Conservation (phyloP, 1,284 basidiomycete genomes). For the Thecaphora thlaspeos region DNA sequence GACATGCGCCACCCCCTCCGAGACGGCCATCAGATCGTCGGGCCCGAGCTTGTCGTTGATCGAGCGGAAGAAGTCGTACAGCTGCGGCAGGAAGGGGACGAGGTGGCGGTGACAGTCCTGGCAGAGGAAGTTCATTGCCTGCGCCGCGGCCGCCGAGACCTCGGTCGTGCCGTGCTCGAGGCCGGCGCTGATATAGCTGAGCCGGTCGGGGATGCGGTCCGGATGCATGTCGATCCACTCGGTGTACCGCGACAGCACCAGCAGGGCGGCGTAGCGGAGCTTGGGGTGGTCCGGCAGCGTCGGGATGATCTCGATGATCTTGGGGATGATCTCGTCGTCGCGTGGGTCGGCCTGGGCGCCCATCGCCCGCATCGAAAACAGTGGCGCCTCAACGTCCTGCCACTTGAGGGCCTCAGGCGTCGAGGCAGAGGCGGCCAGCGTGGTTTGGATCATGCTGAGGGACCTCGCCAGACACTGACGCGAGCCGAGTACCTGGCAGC, state of each 20-base stretch:
- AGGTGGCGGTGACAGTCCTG: slow-evolving; percentile 90
- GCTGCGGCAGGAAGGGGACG: slow-evolving; percentile 83
- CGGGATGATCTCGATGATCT: slow-evolving; percentile 92
- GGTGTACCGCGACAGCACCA: slow-evolving; percentile 93
- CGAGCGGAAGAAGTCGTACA: slow-evolving; percentile 81
- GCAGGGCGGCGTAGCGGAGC: slow-evolving; percentile 89
- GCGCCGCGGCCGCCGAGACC: slow-evolving; percentile 89
- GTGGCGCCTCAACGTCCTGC: slow-evolving; percentile 96
- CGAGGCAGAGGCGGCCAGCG: slow-evolving; percentile 62
- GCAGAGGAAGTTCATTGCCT: slow-evolving; percentile 94
- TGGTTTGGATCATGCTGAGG: slow-evolving; percentile 75
- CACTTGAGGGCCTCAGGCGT: slow-evolving; percentile 63
- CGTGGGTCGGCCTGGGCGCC: slow-evolving; percentile 84
- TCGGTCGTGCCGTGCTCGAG: slow-evolving; percentile 66
- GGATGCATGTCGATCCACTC: slow-evolving; percentile 94
- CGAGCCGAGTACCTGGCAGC: slow-evolving; percentile 88
- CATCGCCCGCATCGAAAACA: slow-evolving; percentile 98
- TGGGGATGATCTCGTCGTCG: slow-evolving; percentile 82
- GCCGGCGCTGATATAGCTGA: slow-evolving; percentile 88
- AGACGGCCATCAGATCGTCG: slow-evolving; percentile 85
- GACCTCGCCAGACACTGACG: slow-evolving; percentile 78
- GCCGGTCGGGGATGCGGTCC: slow-evolving; percentile 77
- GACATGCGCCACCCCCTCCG: slow-evolving; percentile 91
- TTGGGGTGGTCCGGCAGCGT: slow-evolving; percentile 84
- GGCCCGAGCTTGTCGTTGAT: slow-evolving; percentile 75